A percentile compares a stretch with the other conserved stretches of the same genome.
These are phyloP conservation scores for Collybia sordida DNA, from an alignment of 768 basidiomycete species.

Conservation along the genomic window DNA sequence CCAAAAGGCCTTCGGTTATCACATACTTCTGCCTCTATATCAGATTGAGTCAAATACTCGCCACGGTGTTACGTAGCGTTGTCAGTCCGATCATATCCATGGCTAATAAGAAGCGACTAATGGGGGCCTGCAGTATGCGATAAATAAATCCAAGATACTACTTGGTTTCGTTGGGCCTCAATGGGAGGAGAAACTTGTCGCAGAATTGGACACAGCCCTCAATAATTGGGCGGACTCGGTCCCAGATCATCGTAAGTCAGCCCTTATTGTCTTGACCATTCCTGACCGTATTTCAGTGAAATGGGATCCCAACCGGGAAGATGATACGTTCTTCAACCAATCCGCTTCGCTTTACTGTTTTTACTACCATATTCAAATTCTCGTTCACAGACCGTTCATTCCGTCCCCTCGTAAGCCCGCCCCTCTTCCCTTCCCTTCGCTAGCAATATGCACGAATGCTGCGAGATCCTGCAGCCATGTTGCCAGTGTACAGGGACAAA, in stretches of 20 bases:
- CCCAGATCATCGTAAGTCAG: slow-evolving; percentile 54
- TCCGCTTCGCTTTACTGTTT: slow-evolving; percentile 52
- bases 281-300: slow-evolving; percentile 29
- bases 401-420: slow-evolving; percentile 51
- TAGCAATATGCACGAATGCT: slow-evolving; percentile 77
- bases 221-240: slow-evolving; percentile 69
- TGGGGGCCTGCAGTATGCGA: slow-evolving; percentile 62
- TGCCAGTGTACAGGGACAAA: slow-evolving; percentile 54
- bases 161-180: slow-evolving; percentile 58
- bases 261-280: slow-evolving; percentile 13
- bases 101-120: background rate
- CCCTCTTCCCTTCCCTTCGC: slow-evolving; percentile 55
- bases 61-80: slow-evolving; percentile 63
- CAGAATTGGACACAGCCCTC: slow-evolving; percentile 68
- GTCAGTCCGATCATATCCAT: slow-evolving; percentile 31
- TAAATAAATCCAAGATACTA: slow-evolving; percentile 68
- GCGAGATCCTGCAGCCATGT: slow-evolving; percentile 79
- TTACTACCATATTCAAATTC: slow-evolving; percentile 64
- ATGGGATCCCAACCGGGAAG: slow-evolving; percentile 48
- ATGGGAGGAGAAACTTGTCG: slow-evolving; percentile 70
- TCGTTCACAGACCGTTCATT: slow-evolving; percentile 79
- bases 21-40: slow-evolving; percentile 56
- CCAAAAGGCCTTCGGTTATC: slow-evolving; percentile 54
- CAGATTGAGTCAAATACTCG: slow-evolving; percentile 64
- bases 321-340: slow-evolving; percentile 53